Evolutionary conservation across 2,329 filamentous ascomycete genomes (phyloP).

Genomic region (Fusarium sp.): DNA sequence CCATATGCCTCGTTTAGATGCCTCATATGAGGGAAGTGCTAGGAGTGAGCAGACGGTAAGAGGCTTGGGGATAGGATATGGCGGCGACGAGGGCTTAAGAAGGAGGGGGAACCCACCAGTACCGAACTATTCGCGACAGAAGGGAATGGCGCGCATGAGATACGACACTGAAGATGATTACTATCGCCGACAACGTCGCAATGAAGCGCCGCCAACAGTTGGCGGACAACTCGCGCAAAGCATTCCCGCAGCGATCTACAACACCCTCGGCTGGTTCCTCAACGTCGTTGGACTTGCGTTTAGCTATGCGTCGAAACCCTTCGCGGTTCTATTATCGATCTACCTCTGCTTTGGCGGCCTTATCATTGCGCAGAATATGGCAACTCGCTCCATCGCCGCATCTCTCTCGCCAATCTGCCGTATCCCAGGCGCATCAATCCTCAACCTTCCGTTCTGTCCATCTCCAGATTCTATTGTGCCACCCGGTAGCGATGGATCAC

Average conservation of each 20-base stretch:
- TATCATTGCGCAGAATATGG: constrained; percentile 69
- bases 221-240: constrained; percentile 50
- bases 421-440: constrained; percentile 70
- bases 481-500: constrained; percentile 33
- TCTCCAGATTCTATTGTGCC: constrained; percentile 44
- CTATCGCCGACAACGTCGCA: constrained; percentile 18
- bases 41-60: constrained; percentile 51
- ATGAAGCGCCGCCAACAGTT: constrained; percentile 33
- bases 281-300: constrained; percentile 70
- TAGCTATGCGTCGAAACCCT: constrained; percentile 70
- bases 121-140: constrained; percentile 44
- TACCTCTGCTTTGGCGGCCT: constrained; percentile 70
- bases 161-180: constrained; percentile 33
- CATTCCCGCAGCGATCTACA: constrained; percentile 53
- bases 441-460: constrained; percentile 74
- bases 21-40: constrained; percentile 52
- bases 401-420: constrained; percentile 76
- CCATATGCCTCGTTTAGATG: constrained; percentile 62
- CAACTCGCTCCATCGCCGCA: constrained; percentile 68
- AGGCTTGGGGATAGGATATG: constrained; percentile 38
- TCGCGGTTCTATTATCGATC: constrained; percentile 70
- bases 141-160: constrained; percentile 32
- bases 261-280: constrained; percentile 60
- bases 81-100: constrained; percentile 44
- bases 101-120: constrained; percentile 36